Evolutionary conservation across 169 alveolate genomes (phyloP).

Genomic region (Cryptosporidium ubiquitum): DNA sequence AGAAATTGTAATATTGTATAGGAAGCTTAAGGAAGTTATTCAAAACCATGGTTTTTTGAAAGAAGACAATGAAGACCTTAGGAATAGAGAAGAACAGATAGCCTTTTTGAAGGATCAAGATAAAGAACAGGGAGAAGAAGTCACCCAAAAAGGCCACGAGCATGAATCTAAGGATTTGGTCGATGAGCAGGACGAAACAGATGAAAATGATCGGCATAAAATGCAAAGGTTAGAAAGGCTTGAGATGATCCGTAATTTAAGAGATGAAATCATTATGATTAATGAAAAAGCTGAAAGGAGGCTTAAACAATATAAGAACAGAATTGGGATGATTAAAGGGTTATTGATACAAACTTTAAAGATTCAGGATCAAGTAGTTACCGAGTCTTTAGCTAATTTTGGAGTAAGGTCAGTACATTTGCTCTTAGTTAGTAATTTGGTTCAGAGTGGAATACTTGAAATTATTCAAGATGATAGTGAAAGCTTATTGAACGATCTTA

Average conservation of each 20-base stretch:
- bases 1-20: constrained; percentile 26
- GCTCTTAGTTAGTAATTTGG: constrained; percentile 32
- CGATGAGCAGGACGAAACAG: neutral
- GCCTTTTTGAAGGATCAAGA: constrained; percentile 19
- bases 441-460: constrained; percentile 40
- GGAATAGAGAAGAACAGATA: constrained; percentile 19
- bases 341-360: constrained; percentile 53
- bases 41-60: constrained; percentile 32
- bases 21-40: constrained; percentile 39
- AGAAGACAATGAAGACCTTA: constrained; percentile 27
- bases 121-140: neutral
- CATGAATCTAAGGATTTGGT: neutral
- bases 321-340: constrained; percentile 61
- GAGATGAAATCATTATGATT: constrained; percentile 48
- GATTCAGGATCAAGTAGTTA: constrained; percentile 31
- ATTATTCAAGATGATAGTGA: constrained; percentile 43
- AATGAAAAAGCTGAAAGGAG: constrained; percentile 51
- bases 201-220: neutral
- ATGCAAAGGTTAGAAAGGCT: constrained; percentile 52
- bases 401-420: constrained; percentile 66
- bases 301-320: constrained; percentile 13
- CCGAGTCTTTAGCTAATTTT: constrained; percentile 37
- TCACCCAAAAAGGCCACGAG: neutral
- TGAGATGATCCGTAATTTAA: constrained; percentile 43
- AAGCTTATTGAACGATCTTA: neutral